Evolutionary conservation across 345 rosid genomes (phyloP), one percentile per base, ranked within the genome.

Genomic region (Durio zibethinus): DNA sequence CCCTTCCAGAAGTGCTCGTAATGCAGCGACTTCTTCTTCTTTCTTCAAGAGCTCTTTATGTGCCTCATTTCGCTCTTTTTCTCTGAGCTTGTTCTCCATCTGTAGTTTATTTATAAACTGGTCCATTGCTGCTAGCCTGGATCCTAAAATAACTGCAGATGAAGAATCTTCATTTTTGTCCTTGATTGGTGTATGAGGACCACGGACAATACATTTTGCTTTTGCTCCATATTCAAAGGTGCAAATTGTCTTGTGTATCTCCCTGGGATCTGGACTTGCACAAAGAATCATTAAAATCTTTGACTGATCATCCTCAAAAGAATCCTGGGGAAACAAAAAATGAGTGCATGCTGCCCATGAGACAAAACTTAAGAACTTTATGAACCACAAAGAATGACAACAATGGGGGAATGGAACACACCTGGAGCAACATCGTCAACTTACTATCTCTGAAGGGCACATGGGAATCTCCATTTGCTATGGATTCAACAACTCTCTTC

Each of bases 391-490:
- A 21, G 50, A 38, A 31, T 31, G 4, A 29, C 43, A 80, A 64
- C 59, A 50, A 45, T 35, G 33, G 66, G 31, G 57, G n/a, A n/a
- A 72, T 20, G 38, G 43, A 45, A 10, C 64, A 81, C 70, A 92
- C 99, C 92, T 96, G 99, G 38, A 96, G 88, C 78, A 96, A 86
- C 99, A 96, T 93, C 0, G 99, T 96, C 73, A 96, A 80, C 80
- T 93, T 96, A 86, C 99, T 96, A 81, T 96, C 99, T 83, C 99
- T 90, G 72, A 96, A 96, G 61, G 99, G 99, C 16, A 96, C 99
- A 47, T 96, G 99, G 57, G 99, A 92, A 83, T 93, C 99, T 61
- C 98, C 98, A 87, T 96, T 96, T 57, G 99, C 98, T 75, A 96
- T 96, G 16, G 99, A 96, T 68, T 96, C 99, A 18, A 96, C 99